Conservation (phyloP, 2,329 filamentous ascomycete species). For the Penicillium corylophilum region DNA sequence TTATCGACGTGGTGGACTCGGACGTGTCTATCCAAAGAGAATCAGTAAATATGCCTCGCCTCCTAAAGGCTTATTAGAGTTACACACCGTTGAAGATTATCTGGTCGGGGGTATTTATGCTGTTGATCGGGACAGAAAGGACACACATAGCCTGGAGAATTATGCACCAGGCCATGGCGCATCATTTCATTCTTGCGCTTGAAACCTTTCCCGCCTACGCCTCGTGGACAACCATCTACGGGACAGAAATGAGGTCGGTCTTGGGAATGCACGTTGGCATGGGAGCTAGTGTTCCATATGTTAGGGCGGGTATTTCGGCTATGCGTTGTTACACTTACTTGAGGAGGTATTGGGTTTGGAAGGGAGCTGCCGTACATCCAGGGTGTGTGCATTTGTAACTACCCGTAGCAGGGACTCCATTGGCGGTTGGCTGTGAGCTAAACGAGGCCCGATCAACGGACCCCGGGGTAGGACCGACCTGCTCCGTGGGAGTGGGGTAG, state of each 20-base stretch:
- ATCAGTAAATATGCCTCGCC: neutral
- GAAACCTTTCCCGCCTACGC: conserved; percentile 64
- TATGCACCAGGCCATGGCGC: conserved; percentile 82
- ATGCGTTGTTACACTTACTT: conserved; percentile 50
- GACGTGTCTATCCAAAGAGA: conserved; percentile 66
- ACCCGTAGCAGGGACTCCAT: conserved; percentile 27
- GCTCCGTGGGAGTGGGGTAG: conserved; percentile 44
- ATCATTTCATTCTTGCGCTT: conserved; percentile 72
- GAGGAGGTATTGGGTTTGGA: conserved; percentile 65
- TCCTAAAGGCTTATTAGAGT: neutral
- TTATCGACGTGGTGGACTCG: conserved; percentile 88
- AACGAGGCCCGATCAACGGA: conserved; percentile 24
- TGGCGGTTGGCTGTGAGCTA: conserved; percentile 24
- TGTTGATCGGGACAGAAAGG: conserved; percentile 93
- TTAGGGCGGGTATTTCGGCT: neutral
- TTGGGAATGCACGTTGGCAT: conserved; percentile 62
- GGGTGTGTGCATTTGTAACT: conserved; percentile 55
- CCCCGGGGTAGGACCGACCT: conserved; percentile 19
- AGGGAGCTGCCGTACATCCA: conserved; percentile 58
- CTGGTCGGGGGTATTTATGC: conserved; percentile 90
- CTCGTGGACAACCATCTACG: conserved; percentile 56
- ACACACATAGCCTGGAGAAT: conserved; percentile 91
- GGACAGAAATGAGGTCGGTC: conserved; percentile 65
- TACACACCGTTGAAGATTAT: conserved; percentile 86
- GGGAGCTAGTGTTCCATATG: conserved; percentile 38